These are phyloP conservation scores for Solanum appendiculatum DNA, from an alignment of 257 asterid species.

Conservation along the genomic window DNA sequence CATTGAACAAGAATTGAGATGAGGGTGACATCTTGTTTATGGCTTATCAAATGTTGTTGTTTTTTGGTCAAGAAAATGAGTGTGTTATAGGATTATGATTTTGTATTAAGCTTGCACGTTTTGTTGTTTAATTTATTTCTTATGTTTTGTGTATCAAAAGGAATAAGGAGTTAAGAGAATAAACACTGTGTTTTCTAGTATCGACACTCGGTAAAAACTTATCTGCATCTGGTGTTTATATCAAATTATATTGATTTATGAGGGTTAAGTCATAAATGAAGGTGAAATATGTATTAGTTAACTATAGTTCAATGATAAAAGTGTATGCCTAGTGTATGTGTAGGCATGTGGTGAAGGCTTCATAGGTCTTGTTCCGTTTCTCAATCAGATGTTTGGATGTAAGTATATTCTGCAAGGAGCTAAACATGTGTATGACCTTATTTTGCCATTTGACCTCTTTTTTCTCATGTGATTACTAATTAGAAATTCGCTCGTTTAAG, in stretches of 20 bases:
- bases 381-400: background rate
- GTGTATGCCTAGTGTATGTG: too few species aligned
- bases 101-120: background rate
- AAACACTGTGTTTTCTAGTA: background rate
- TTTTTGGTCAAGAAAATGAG: background rate
- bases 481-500: too few species aligned
- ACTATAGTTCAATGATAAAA: background rate
- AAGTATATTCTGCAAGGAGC: too few species aligned
- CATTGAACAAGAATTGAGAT: background rate
- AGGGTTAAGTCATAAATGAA: too few species aligned
- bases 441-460: too few species aligned
- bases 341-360: background rate
- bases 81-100: background rate
- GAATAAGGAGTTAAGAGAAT: background rate
- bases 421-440: too few species aligned
- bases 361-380: background rate
- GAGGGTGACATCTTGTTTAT: too few species aligned
- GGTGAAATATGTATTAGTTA: background rate
- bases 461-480: too few species aligned
- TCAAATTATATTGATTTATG: too few species aligned
- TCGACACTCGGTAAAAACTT: background rate
- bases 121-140: background rate
- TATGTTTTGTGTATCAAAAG: background rate
- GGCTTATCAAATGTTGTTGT: too few species aligned
- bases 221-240: too few species aligned